phyloP scores from a whole-genome alignment of 495 filamentous ascomycete species.

The Lasiosphaeris hirsuta region DNA sequence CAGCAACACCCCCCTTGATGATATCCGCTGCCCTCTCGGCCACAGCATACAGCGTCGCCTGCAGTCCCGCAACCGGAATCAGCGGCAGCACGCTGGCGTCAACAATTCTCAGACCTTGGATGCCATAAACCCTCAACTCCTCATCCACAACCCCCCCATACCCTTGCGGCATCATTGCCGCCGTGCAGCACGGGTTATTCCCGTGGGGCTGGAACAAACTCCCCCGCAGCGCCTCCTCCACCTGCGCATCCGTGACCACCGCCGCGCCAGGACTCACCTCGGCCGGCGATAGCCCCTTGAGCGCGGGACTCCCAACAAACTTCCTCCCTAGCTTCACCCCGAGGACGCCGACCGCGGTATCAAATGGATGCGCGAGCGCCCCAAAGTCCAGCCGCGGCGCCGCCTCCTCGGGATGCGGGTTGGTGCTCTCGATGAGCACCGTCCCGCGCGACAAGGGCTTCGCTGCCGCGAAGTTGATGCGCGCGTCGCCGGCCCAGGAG shows the following conservation, averaged over 20 bases:
- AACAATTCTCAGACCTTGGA: conserved; percentile 38
- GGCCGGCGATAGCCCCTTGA: conserved; percentile 32
- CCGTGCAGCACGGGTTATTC: conserved; percentile 34
- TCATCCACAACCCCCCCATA: conserved; percentile 46
- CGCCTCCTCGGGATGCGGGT: conserved; percentile 25
- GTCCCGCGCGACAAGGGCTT: conserved; percentile 38
- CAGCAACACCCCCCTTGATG: conserved; percentile 30
- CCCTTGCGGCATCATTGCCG: conserved; percentile 40
- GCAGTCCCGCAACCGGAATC: conserved; percentile 40
- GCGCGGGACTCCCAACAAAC: conserved; percentile 28
- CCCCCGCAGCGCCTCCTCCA: conserved; percentile 16
- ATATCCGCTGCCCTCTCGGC: conserved; percentile 55
- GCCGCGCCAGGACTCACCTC: conserved; percentile 21
- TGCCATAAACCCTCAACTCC: conserved; percentile 45
- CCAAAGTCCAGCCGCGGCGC: conserved; percentile 25
- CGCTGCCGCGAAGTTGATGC: conserved; percentile 23
- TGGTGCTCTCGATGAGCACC: conserved; percentile 32
- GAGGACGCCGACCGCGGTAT: conserved; percentile 21
- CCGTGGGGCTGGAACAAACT: conserved; percentile 6
- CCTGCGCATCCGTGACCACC: conserved; percentile 15
- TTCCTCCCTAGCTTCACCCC: conserved; percentile 26
- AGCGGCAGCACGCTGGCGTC: conserved; percentile 51
- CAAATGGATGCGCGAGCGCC: conserved; percentile 30
- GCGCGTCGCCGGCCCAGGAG: conserved; percentile 27
- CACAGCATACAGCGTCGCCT: conserved; percentile 50